Evolutionary conservation across 805 yeast species (phyloP), one percentile per base, ranked within the genome.

Genomic region (Pichia californica): DNA sequence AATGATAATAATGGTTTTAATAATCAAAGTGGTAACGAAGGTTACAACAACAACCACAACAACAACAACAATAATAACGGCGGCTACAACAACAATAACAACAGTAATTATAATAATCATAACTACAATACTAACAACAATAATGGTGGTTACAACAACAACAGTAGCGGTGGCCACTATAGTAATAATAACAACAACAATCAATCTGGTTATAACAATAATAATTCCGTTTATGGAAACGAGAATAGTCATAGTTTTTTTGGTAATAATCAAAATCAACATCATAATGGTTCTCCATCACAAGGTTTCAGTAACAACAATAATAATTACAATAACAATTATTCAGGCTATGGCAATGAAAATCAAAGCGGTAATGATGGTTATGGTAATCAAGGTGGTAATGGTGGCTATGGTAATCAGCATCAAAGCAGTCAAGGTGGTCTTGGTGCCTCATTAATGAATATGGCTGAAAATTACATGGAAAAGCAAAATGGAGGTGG

Each of bases 81-180:
- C 40, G 23, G 32, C 23, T 21, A 38, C 31, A 28, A 26, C 25
- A 15, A 26, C 31, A 31, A 31, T 16, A 27, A 27, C 31, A 31
- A 43, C 15, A 13, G 26, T 13, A 32, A 36, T 34, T 26, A 40
- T n/a, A 28, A 26, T 31, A 36, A 30, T 31, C 31, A 19, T 27
- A 11, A 40, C 16, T 15, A 35, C 36, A 40, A 15, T 34, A 44
- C 47, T 30, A 48, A 42, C 4, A 34, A 43, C 26, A n/a, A 30
- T 14, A 32, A 31, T 28, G 16, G 16, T 16, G 28, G 15, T 29
- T 28, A 42, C 28, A 21, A 23, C 28, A 38, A 7, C 28, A 10
- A 29, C 9, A 15, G 13, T 36, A 16, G 18, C 26, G 6, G 6
- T 7, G n/a, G n/a, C n/a, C n/a, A n/a, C n/a, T n/a, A n/a, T n/a